These are phyloP conservation scores for Aristolochia contorta DNA, from an alignment of 164 flowering plant genomes.

Conservation along the genomic window DNA sequence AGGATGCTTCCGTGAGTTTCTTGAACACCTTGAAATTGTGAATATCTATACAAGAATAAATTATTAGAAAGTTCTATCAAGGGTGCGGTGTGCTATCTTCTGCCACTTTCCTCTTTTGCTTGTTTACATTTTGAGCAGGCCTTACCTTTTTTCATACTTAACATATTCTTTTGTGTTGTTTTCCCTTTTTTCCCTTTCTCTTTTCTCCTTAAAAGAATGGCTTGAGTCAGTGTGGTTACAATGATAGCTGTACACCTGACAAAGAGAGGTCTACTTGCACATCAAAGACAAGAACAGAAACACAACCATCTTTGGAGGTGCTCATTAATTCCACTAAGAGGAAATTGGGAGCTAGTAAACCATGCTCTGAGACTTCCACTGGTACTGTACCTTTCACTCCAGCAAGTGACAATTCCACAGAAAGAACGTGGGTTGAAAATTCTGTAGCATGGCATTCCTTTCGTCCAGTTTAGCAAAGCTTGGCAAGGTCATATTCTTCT, in stretches of 20 bases:
- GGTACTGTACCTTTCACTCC: conserved; percentile 8
- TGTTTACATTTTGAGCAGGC: no score
- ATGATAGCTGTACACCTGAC: not conserved
- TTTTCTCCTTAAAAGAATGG: no score
- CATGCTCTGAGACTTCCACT: conserved; percentile 7
- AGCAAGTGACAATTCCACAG: conserved; percentile 1
- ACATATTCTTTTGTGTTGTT: no score
- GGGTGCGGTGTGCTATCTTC: no score
- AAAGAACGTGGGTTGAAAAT: conserved; percentile 22
- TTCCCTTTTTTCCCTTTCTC: no score
- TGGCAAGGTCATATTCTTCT: conserved; percentile 36
- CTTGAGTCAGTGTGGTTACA: no score
- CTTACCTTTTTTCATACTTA: no score
- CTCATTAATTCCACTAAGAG: conserved; percentile 17
- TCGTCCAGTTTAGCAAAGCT: conserved; percentile 32
- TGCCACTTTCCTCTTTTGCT: no score
- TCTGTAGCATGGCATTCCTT: conserved; percentile 31
- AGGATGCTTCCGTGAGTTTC: not conserved
- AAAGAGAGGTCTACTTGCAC: conserved; percentile 23
- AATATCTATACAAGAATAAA: not conserved
- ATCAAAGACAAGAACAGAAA: conserved; percentile 15
- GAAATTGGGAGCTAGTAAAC: conserved; percentile 11
- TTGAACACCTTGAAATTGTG: not conserved
- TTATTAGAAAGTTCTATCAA: no score
- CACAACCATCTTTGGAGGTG: conserved; percentile 12